Percentiles rank a stretch among this genome's conserved stretches.
Conservation (phyloP, 2,329 filamentous ascomycete species). For the Fusarium sp. region DNA sequence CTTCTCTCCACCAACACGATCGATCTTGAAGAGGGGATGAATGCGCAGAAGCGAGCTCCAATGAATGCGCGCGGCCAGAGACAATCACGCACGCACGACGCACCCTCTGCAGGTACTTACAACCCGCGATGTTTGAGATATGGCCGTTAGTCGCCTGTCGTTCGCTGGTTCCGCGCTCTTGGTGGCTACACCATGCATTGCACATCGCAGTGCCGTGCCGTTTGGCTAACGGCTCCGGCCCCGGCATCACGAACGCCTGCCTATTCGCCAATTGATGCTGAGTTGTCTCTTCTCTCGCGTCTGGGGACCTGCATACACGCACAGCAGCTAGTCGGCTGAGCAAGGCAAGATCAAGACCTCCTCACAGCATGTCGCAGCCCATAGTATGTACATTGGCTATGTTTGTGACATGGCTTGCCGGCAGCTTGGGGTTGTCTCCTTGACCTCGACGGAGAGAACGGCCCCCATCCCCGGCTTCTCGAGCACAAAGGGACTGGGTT, state of each 20-base stretch:
- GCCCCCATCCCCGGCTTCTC: slow-evolving; percentile 20
- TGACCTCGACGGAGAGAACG: slow-evolving; percentile 13
- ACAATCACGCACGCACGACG: slow-evolving; percentile 6
- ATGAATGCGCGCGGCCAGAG: slow-evolving; percentile 5
- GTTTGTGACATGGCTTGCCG: slow-evolving; percentile 28
- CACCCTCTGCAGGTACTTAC: slow-evolving; percentile 9
- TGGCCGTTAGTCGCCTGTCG: slow-evolving; percentile 21
- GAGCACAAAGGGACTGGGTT: not conserved
- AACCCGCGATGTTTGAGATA: slow-evolving; percentile 5
- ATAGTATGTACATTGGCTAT: slow-evolving; percentile 10
- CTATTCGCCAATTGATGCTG: slow-evolving; percentile 40
- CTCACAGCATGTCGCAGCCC: slow-evolving; percentile 11
- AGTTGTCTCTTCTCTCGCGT: slow-evolving; percentile 46
- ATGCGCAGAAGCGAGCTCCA: slow-evolving; percentile 6
- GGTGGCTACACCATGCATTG: slow-evolving; percentile 31
- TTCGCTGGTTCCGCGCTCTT: slow-evolving; percentile 26
- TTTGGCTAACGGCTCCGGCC: slow-evolving; percentile 26
- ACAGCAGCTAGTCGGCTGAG: slow-evolving; percentile 30
- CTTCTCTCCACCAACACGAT: slow-evolving; percentile 20
- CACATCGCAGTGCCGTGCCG: slow-evolving; percentile 37
- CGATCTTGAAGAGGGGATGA: slow-evolving; percentile 20
- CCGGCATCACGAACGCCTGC: slow-evolving; percentile 20
- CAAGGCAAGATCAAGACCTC: slow-evolving; percentile 34
- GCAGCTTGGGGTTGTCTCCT: slow-evolving; percentile 27
- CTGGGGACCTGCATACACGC: slow-evolving; percentile 41